phyloP scores from a whole-genome alignment of 2,329 filamentous ascomycete species.

The Cercospora berteroae region DNA sequence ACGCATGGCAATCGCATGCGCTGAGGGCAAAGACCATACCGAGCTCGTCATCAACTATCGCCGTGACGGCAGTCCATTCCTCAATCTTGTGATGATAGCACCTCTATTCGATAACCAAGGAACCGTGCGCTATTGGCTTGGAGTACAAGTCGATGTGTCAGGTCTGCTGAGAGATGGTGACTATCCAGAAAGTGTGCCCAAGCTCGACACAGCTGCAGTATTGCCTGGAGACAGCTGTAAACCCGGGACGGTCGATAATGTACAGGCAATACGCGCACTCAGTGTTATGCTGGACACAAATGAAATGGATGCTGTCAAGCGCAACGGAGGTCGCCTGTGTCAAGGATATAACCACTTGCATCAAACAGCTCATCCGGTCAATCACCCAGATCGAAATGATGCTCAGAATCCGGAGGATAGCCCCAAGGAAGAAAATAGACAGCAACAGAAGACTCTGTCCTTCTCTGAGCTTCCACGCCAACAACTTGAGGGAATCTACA shows the following conservation, averaged over 20 bases:
- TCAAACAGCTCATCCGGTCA: conserved; percentile 42
- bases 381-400: background rate
- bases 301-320: conserved; percentile 64
- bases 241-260: conserved; percentile 10
- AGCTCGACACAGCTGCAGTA: conserved; percentile 30
- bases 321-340: conserved; percentile 63
- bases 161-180: conserved; percentile 64
- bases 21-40: conserved; percentile 63
- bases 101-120: conserved; percentile 67
- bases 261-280: conserved; percentile 56
- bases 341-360: conserved; percentile 45
- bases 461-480: conserved; percentile 24
- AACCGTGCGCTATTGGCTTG: conserved; percentile 65
- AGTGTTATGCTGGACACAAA: conserved; percentile 66
- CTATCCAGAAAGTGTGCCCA: conserved; percentile 61
- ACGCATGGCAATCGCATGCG: conserved; percentile 60
- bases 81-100: conserved; percentile 74
- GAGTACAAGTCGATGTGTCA: conserved; percentile 69
- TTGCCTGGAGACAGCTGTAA: conserved; percentile 31
- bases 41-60: conserved; percentile 73
- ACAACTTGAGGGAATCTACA: conserved; percentile 54
- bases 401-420: conserved; percentile 2
- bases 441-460: background rate
- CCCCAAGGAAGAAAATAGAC: background rate
- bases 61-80: conserved; percentile 71